Evolutionary conservation across 768 basidiomycete species (phyloP).

Genomic region (Hypsizygus marmoreus): DNA sequence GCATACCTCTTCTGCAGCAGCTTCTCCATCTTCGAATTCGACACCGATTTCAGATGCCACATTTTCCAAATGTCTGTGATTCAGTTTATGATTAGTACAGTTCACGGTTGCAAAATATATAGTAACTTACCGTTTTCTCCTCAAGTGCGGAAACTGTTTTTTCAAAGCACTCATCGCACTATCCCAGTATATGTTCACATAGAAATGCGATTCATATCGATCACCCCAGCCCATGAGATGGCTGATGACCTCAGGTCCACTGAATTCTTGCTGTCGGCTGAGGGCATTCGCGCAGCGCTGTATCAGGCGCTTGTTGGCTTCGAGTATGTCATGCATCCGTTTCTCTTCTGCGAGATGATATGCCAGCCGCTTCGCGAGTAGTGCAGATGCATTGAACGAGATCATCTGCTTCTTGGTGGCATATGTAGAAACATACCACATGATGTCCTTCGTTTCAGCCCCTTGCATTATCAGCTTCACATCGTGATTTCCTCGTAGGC

Average conservation of each 20-base stretch:
- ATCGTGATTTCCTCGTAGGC: slow-evolving; percentile 37
- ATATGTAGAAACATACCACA: slow-evolving; percentile 42
- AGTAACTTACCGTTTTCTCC: neutral
- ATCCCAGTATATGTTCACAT: slow-evolving; percentile 35
- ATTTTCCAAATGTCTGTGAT: neutral
- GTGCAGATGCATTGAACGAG: slow-evolving; percentile 36
- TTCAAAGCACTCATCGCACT: slow-evolving; percentile 13
- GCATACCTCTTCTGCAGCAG: too few relatives aligned
- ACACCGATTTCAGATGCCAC: too few relatives aligned
- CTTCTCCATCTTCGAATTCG: too few relatives aligned
- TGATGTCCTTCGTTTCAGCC: slow-evolving; percentile 29
- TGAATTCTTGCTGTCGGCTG: slow-evolving; percentile 36
- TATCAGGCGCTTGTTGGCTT: slow-evolving; percentile 29
- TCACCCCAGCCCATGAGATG: slow-evolving; percentile 48
- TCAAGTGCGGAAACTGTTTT: slow-evolving; percentile 10
- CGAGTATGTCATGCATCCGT: slow-evolving; percentile 10
- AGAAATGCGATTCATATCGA: slow-evolving; percentile 36
- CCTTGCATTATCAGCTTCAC: slow-evolving; percentile 38
- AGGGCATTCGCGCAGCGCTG: slow-evolving; percentile 34
- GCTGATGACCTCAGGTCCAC: slow-evolving; percentile 35
- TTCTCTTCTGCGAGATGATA: slow-evolving; percentile 22
- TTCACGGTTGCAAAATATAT: slow-evolving; percentile 2
- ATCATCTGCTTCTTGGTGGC: slow-evolving; percentile 40
- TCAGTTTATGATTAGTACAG: neutral
- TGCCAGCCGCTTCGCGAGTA: slow-evolving; percentile 32